Conservation (phyloP, 2,329 filamentous ascomycete genomes). For the Trichoderma brevicompactum region DNA sequence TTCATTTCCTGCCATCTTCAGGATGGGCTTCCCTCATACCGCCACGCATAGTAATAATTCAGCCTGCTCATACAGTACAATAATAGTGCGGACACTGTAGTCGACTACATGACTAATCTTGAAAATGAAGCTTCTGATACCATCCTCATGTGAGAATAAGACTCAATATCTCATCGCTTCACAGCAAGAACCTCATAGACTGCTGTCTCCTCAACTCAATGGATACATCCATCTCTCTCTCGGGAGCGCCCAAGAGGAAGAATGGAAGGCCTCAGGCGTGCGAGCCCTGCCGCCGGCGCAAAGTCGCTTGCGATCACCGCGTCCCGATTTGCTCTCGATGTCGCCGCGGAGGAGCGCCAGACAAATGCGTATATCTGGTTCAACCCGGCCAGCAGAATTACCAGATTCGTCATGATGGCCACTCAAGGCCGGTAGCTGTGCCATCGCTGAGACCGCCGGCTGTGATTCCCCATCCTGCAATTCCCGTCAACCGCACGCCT, state of each 20-base stretch:
- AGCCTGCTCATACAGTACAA: not conserved
- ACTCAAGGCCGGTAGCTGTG: not conserved
- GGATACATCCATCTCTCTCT: not conserved
- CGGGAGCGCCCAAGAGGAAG: slow-evolving; percentile 18
- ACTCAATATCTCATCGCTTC: not conserved
- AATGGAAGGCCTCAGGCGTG: slow-evolving; percentile 23
- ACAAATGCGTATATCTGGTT: slow-evolving; percentile 22
- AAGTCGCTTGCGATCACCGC: slow-evolving; percentile 28
- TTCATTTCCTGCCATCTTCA: not conserved
- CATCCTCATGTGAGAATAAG: not conserved
- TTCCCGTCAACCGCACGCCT: not conserved
- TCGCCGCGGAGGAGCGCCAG: slow-evolving; percentile 19
- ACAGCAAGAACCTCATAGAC: not conserved
- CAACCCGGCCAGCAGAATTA: not conserved
- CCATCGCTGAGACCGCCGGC: not conserved
- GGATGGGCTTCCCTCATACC: not conserved
- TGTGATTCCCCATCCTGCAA: not conserved
- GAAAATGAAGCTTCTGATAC: slow-evolving; percentile 1
- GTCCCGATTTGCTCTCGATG: slow-evolving; percentile 27
- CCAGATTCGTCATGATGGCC: not conserved
- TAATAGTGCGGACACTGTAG: not conserved
- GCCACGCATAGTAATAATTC: not conserved
- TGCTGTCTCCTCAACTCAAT: not conserved
- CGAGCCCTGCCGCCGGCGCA: slow-evolving; percentile 25
- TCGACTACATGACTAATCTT: slow-evolving; percentile 1